phyloP scores from a whole-genome alignment of 2,329 filamentous ascomycete species.

The Arachnopeziza araneosa region DNA sequence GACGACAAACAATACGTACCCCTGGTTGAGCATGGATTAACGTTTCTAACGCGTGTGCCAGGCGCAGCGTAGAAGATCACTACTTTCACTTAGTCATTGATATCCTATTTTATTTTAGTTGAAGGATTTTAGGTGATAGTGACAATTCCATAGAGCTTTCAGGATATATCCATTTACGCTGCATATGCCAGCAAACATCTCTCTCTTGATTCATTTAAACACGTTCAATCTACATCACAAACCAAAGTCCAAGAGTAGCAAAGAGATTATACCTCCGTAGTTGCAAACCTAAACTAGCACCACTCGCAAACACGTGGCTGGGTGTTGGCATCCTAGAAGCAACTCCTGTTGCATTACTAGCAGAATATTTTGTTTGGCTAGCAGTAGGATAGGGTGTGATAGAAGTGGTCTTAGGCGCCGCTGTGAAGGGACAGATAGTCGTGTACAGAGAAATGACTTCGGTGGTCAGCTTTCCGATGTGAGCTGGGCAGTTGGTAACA shows the following conservation, averaged over 20 bases:
- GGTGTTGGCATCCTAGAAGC: neutral
- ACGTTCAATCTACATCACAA: neutral
- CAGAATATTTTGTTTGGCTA: neutral
- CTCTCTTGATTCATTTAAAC: neutral
- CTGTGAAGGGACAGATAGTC: conserved; percentile 34
- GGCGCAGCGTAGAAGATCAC: too few relatives aligned
- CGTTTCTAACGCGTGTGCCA: too few relatives aligned
- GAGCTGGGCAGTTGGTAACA: neutral
- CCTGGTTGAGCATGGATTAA: too few relatives aligned
- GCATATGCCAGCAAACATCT: too few relatives aligned
- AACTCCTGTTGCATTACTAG: neutral
- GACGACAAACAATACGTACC: too few relatives aligned
- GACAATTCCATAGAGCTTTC: too few relatives aligned
- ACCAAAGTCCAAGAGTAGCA: neutral
- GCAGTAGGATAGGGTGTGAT: neutral
- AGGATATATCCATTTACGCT: too few relatives aligned
- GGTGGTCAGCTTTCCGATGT: neutral
- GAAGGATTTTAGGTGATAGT: too few relatives aligned
- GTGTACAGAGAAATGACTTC: conserved; percentile 26
- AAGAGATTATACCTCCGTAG: too few relatives aligned
- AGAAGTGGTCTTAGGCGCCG: conserved; percentile 4
- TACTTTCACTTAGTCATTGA: too few relatives aligned
- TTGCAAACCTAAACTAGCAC: too few relatives aligned
- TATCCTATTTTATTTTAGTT: too few relatives aligned
- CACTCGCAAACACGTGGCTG: neutral